Base-by-base conservation (phyloP, 2,329 filamentous ascomycete genomes). In the Exophiala alcalophila region DNA sequence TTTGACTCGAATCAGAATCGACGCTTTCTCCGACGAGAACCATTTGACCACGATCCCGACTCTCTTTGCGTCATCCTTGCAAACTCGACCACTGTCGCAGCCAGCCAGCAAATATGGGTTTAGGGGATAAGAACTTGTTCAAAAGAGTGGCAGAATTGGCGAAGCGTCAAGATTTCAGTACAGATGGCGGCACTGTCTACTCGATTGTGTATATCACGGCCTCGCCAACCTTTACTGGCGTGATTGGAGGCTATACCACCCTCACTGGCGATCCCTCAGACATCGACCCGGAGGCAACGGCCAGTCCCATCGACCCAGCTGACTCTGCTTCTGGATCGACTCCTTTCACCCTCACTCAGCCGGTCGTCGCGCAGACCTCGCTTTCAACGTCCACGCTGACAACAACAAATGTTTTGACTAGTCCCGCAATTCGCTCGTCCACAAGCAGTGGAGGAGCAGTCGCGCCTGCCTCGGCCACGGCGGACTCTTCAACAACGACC, bases 151-250 rank as follows among this genome's bases (percentile, higher is more conserved):
- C 37, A 16, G 38, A 49, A 11, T 40, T 53, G 48, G 50, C 41
- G 25, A 53, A 44, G 26, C 49, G 53, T 14, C 44, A 52, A 32
- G 47, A 47, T 23, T 39, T 50, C 19, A 54, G 36, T 24, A 50
- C 44, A 4, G 46, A 47, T 10, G 46, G 48, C 29, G 52, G 53
- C 21, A 48, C 44, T 10, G 50, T 53, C 20, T 46, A 50, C 27
- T 53, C 51, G 4, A 60, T 74, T 27, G 66, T 78, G 28, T 74
- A 77, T 58, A 66, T 76, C 31, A 78, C 76, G 0, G 65, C 71
- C 20, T 54, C 66, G 15, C 65, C 71, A 40, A 78, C 76, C 26
- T 80, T 77, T 51, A 61, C 65, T 11, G 75, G 73, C 18, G 64
- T 65, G 2, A 62, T 76, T 47, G 72, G 63, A 41, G 71, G 71